Base-by-base conservation (phyloP, 495 filamentous ascomycete species). In the Collariella sp. region DNA sequence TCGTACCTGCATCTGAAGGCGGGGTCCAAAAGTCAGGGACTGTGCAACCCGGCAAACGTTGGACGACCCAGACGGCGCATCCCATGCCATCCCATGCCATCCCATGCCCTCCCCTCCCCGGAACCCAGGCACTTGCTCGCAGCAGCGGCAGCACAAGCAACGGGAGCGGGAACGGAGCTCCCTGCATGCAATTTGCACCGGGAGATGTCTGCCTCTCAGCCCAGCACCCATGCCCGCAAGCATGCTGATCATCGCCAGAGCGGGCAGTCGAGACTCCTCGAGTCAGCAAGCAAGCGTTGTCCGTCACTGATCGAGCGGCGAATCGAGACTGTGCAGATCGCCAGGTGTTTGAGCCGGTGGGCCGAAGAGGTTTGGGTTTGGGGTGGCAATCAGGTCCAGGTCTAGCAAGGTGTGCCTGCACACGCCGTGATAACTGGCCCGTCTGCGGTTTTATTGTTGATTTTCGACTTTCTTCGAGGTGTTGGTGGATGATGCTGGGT, bases 1-100 rank as follows among this genome's bases (percentile, higher is more conserved):
- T 41, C 38, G 49, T 57, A 57, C 49, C 43, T 57, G 49, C 44
- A 48, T 39, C n/a, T 38, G n/a, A 39, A 35, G n/a, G 43, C 18
- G 45, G 33, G 13, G 26, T 31, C 9, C 33, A 22, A 47, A 35
- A 42, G 40, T 6, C 43, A 39, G 48, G 38, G 23, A 49, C 45
- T 18, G 48, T 42, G 50, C 36, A 44, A 56, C 46, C 18, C 35
- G 20, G 45, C 41, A 47, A 29, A 24, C 7, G 2, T 10, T 5
- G 20, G 19, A 42, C 38, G 11, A 26, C 26, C 44, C 31, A 39
- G 50, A 19, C 41, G 41, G 19, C 6, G 41, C 46, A 46, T 19
- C 41, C 52, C 31, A 7, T 31, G 26, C 26, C 26, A 9, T 31
- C 26, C 26, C 26, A 31, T 4, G 26, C 26, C 26, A n/a, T n/a